Conservation (phyloP, 2,329 filamentous ascomycete genomes). For the Calonectria hawksworthii region DNA sequence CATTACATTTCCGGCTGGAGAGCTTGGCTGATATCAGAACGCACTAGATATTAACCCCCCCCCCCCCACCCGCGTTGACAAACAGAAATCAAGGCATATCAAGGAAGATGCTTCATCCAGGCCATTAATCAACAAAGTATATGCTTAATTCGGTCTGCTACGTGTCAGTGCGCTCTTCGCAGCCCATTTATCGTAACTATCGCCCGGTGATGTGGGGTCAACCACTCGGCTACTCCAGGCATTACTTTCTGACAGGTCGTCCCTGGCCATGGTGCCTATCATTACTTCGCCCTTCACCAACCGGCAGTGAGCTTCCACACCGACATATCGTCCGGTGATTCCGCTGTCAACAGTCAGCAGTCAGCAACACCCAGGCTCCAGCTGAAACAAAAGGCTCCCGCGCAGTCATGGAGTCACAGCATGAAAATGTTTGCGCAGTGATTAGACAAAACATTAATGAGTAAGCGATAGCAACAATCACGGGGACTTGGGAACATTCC, state of each 20-base stretch:
- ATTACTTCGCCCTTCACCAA: background rate
- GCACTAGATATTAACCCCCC: background rate
- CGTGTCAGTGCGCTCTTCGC: background rate
- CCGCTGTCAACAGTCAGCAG: background rate
- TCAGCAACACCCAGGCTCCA: background rate
- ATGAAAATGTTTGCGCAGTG: background rate
- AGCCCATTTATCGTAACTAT: background rate
- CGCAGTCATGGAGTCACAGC: background rate
- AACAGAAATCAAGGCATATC: background rate
- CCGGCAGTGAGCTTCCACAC: background rate
- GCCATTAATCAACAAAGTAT: conserved; percentile 1
- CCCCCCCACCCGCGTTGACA: background rate
- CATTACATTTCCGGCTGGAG: background rate
- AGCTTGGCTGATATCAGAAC: background rate
- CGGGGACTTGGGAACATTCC: background rate
- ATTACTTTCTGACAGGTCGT: background rate
- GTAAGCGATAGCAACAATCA: background rate
- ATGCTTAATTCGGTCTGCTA: background rate
- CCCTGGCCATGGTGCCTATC: too few relatives aligned
- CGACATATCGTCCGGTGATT: background rate
- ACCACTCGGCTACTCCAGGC: background rate
- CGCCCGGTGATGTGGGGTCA: background rate
- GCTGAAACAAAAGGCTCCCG: background rate
- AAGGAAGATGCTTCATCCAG: background rate
- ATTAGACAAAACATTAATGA: background rate